Evolutionary conservation across 2,329 filamentous ascomycete genomes (phyloP).

Genomic region (Neofusicoccum kwambonambiense): DNA sequence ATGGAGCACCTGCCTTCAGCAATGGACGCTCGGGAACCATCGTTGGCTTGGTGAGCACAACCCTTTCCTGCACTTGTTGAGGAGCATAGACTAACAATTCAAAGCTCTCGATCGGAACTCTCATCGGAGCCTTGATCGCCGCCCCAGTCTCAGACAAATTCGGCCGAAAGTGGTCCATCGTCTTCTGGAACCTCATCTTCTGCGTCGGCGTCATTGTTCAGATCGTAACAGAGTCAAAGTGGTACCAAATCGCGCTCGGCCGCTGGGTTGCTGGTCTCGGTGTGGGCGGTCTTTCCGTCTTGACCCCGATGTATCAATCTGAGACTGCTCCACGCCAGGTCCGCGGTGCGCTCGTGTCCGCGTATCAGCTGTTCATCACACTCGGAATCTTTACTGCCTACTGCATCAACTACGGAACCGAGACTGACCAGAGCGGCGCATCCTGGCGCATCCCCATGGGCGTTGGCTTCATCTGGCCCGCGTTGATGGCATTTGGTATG

Average conservation of each 20-base stretch:
- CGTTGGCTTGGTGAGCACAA: constrained; percentile 31
- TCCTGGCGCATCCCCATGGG: constrained; percentile 66
- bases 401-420: constrained; percentile 60
- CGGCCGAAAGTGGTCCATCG: constrained; percentile 62
- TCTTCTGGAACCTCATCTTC: constrained; percentile 61
- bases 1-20: constrained; percentile 28
- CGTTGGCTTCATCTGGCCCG: constrained; percentile 56
- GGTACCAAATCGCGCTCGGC: constrained; percentile 65
- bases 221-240: constrained; percentile 56
- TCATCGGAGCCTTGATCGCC: constrained; percentile 64
- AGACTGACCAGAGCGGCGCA: constrained; percentile 38
- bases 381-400: constrained; percentile 60
- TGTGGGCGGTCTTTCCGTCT: constrained; percentile 63
- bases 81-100: constrained; percentile 27
- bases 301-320: constrained; percentile 61
- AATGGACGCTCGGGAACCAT: constrained; percentile 35
- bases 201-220: constrained; percentile 65
- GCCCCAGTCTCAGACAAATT: constrained; percentile 61
- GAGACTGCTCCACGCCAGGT: constrained; percentile 65
- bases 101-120: constrained; percentile 58
- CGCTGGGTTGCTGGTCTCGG: constrained; percentile 66
- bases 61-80: too few relatives aligned
- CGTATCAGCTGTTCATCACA: constrained; percentile 68
- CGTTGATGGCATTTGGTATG: constrained; percentile 55
- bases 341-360: constrained; percentile 58